Base-by-base conservation (phyloP, 2,329 filamentous ascomycete genomes). In the Colletotrichum filicis region DNA sequence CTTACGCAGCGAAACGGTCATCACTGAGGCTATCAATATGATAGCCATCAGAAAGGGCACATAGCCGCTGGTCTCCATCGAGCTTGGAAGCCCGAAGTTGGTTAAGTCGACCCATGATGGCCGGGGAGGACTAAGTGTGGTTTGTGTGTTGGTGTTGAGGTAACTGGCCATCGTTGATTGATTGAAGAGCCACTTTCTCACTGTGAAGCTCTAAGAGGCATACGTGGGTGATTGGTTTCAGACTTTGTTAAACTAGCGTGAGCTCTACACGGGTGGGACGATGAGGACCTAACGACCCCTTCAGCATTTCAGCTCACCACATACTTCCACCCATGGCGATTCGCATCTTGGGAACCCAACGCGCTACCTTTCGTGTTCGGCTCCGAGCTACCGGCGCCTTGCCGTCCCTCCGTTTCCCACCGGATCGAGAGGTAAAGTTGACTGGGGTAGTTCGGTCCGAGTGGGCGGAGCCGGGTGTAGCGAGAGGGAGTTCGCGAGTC, bases 31-130 rank as follows among this genome's bases (percentile, higher is more conserved):
- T 4, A 68, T 16, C 1, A 68, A 30, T 11, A 71, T 46, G 4
- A 68, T 22, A 16, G 58, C 58, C 64, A 68, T 28, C 22, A 71
- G 19, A 22, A 58, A 71, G 0, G 64, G 68, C 37, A 63, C 22
- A 52, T 62, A 63, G 14, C 35, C 14, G 4, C 22, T 24, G 5
- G 35, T n/a, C 11, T 49, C 26, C 16, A 68, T 56, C 1, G 64
- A 57, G 14, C 52, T 58, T 35, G 57, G 52, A 2, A 71, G 52
- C 8, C 49, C 28, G 24, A 71, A 59, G 5, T 26, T 32, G 7
- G 32, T 16, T 28, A 63, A 24, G 22, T 71, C 64, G 2, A 53
- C 64, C 69, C 69, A 71, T 63, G 62, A 70, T 30, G 68, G 53
- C 24, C 42, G 32, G 0, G 61, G 68, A 1, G 55, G 62, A 19